Evolutionary conservation across 805 yeast genomes (phyloP).

Genomic region (Suhomyces emberorum): DNA sequence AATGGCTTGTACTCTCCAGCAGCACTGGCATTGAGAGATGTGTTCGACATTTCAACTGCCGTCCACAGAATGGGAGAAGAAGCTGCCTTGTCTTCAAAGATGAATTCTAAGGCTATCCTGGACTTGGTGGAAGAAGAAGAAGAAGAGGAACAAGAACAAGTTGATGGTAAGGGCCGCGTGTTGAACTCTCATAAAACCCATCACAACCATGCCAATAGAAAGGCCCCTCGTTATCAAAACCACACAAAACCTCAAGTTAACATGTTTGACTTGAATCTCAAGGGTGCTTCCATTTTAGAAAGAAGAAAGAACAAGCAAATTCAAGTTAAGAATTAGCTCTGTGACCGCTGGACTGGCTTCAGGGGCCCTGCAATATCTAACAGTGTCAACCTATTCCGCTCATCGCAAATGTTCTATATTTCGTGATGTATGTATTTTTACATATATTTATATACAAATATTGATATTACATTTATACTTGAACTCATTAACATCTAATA

Average conservation of each 20-base stretch:
- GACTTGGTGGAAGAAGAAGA: slow-evolving; percentile 39
- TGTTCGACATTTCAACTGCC: slow-evolving; percentile 82
- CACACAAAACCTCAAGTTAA: slow-evolving; percentile 12
- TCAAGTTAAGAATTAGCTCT: slow-evolving; percentile 4
- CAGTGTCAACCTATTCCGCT: no score
- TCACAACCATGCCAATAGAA: slow-evolving; percentile 5
- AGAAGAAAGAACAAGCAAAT: slow-evolving; percentile 31
- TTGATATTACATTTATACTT: no score
- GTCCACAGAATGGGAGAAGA: slow-evolving; percentile 80
- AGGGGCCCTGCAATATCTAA: no score
- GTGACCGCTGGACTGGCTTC: slow-evolving; percentile 1
- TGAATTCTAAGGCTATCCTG: slow-evolving; percentile 16
- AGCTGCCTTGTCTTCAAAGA: slow-evolving; percentile 31
- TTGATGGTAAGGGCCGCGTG: slow-evolving; percentile 12
- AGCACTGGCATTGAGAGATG: slow-evolving; percentile 78
- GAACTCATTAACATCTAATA: no score
- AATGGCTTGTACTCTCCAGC: slow-evolving; percentile 59
- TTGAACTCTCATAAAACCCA: slow-evolving; percentile 3
- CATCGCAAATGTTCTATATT: no score
- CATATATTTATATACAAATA: no score
- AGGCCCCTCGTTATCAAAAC: slow-evolving; percentile 10
- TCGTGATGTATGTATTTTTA: no score
- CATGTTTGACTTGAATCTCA: slow-evolving; percentile 45
- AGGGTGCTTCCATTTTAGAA: slow-evolving; percentile 52
- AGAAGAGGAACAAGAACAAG: slow-evolving; percentile 25